Evolutionary conservation across 2,329 filamentous ascomycete species (phyloP).

Genomic region (Xylaria hypoxylon): DNA sequence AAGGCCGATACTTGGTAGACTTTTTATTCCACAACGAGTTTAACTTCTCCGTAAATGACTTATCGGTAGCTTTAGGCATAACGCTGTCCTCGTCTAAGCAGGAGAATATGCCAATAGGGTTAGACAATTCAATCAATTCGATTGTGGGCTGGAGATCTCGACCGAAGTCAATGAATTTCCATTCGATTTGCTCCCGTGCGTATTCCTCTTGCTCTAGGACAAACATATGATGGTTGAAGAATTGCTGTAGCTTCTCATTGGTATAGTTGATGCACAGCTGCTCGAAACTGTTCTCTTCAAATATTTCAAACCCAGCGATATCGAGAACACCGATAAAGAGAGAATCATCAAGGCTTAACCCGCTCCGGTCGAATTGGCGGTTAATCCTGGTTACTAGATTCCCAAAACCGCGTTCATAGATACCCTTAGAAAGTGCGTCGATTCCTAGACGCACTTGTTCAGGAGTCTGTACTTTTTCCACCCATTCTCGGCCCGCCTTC

Average conservation of each 20-base stretch:
- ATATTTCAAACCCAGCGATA: slow-evolving; percentile 99
- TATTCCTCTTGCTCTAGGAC: slow-evolving; percentile 99
- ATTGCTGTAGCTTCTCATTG: slow-evolving; percentile 98
- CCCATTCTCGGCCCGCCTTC: slow-evolving; percentile 96
- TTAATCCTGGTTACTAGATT: slow-evolving; percentile 94
- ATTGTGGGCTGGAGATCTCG: slow-evolving; percentile 97
- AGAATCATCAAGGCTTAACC: slow-evolving; percentile 85
- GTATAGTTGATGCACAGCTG: slow-evolving; percentile 99
- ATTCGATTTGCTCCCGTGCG: slow-evolving; percentile 96
- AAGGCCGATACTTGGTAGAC: slow-evolving; percentile 90
- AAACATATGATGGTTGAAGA: slow-evolving; percentile 99
- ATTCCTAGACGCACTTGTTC: slow-evolving; percentile 93
- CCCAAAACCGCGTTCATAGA: slow-evolving; percentile 96
- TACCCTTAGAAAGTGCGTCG: slow-evolving; percentile 93
- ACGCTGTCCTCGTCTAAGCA: slow-evolving; percentile 98
- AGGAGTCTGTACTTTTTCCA: slow-evolving; percentile 97
- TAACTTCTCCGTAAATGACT: slow-evolving; percentile 97
- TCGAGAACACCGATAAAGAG: slow-evolving; percentile 98
- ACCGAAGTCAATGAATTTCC: slow-evolving; percentile 99
- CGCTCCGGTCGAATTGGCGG: slow-evolving; percentile 86
- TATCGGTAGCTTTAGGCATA: slow-evolving; percentile 98
- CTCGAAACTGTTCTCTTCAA: slow-evolving; percentile 98
- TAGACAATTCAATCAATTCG: slow-evolving; percentile 93
- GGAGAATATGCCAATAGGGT: slow-evolving; percentile 98
- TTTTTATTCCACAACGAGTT: slow-evolving; percentile 97